Conservation (phyloP, 2,329 filamentous ascomycete genomes). For the Cyphellophora attinorum region DNA sequence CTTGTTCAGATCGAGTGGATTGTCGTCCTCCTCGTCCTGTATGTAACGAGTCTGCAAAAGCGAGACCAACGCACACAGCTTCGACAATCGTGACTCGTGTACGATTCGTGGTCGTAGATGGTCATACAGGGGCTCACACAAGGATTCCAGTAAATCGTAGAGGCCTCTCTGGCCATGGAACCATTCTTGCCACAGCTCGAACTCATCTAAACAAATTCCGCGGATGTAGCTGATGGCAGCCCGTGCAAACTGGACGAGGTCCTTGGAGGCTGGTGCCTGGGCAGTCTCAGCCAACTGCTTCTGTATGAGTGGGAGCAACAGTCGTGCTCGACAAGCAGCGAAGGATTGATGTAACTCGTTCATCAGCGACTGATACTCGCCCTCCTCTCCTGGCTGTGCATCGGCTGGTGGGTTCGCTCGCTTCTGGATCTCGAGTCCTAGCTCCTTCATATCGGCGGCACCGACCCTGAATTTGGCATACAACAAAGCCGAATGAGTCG, state of each 20-base stretch:
- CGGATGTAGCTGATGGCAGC: slow-evolving; percentile 57
- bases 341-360: slow-evolving; percentile 58
- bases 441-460: slow-evolving; percentile 54
- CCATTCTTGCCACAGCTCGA: slow-evolving; percentile 58
- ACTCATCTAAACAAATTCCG: slow-evolving; percentile 57
- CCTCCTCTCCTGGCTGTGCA: slow-evolving; percentile 47
- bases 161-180: slow-evolving; percentile 53
- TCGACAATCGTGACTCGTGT: slow-evolving; percentile 56
- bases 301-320: slow-evolving; percentile 53
- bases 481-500: slow-evolving; percentile 59
- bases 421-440: slow-evolving; percentile 60
- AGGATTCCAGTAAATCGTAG: slow-evolving; percentile 57
- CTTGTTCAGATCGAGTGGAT: slow-evolving; percentile 40
- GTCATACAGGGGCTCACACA: slow-evolving; percentile 60
- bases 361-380: slow-evolving; percentile 57
- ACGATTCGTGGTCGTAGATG: slow-evolving; percentile 56
- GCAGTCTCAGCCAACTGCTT: slow-evolving; percentile 50
- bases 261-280: slow-evolving; percentile 50
- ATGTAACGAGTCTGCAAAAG: slow-evolving; percentile 58
- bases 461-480: slow-evolving; percentile 63
- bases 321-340: slow-evolving; percentile 45
- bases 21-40: slow-evolving; percentile 46
- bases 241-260: slow-evolving; percentile 56
- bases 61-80: slow-evolving; percentile 58
- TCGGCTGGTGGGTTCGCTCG: slow-evolving; percentile 52